Conservation (phyloP, 495 filamentous ascomycete species). For the Tuber borchii region DNA sequence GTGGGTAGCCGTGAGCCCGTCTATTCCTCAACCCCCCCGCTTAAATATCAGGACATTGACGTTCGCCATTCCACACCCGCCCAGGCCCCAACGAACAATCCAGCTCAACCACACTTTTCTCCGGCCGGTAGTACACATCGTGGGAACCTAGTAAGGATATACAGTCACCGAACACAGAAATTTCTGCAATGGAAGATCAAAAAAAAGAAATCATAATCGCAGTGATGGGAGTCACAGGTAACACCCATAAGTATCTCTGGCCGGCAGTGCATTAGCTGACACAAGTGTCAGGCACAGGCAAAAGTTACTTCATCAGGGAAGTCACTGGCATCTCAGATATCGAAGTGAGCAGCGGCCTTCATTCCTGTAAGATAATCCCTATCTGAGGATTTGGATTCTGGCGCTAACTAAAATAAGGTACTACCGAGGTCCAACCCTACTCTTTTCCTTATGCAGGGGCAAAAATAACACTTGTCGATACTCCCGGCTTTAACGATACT, state of each 20-base stretch:
- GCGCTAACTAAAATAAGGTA: constrained; percentile 35
- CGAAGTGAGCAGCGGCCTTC: constrained; percentile 25
- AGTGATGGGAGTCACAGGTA: constrained; percentile 43
- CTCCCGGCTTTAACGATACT: constrained; percentile 51
- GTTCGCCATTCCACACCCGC: no score
- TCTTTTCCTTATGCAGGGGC: constrained; percentile 20
- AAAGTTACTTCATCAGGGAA: constrained; percentile 25
- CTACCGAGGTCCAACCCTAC: constrained; percentile 18
- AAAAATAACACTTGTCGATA: constrained; percentile 46
- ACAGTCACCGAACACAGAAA: no score
- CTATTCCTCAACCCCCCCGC: no score
- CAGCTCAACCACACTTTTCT: no score
- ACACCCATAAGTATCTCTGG: no score
- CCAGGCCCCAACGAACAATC: no score
- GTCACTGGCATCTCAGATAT: constrained; percentile 26
- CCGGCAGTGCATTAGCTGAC: no score
- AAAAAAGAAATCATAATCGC: constrained; percentile 34
- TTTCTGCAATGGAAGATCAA: neutral
- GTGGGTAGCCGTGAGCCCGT: no score
- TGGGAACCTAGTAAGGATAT: no score
- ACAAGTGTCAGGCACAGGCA: constrained; percentile 42
- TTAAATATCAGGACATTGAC: no score
- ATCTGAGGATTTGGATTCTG: no score
- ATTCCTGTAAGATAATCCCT: constrained; percentile 21
- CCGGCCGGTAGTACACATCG: no score